Base-by-base conservation (phyloP, 1,139 yeast genomes). In the Spencermartinsiella ligniputridi region DNA sequence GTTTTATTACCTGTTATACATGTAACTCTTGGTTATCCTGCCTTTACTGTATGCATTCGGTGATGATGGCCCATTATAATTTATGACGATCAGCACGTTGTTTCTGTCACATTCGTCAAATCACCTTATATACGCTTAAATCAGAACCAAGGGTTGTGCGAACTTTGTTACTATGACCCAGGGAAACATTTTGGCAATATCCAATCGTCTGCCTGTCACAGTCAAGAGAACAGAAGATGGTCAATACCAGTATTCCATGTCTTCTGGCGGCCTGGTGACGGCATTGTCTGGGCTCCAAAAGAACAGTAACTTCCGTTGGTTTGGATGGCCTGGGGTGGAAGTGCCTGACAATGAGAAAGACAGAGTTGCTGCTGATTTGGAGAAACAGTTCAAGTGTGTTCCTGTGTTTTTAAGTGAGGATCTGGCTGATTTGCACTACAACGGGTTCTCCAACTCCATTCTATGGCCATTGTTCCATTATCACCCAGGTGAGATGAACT, bases 401-500 rank as follows among this genome's bases (percentile, higher is more conserved):
- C 98, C 99, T 1, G 83, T 94, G 42, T 94, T 83, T 68, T 65
- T 94, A 49, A 76, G 81, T 52, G 97, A 92, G 59, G 86, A 84
- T 51, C 74, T 92, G 54, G 97, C 98, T 1, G 98, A 92, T 58
- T 73, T 92, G 55, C 97, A 92, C 68, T 94, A 94, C 69, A 94
- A 94, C 64, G 98, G 98, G 37, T 94, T 94, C 65, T 81, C 90
- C 49, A 94, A 92, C 66, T 76, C 81, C 39, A 94, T 94, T 52
- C 71, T 94, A 52, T 94, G 99, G 99, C 99, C 99, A 1, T 69
- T 94, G 50, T 94, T 94, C 70, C 99, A 94, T 65, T 94, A 94
- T 67, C 98, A 94, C 62, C 98, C 99, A 0, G 98, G 98, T 50
- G 99, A 94, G 67, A 94, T 94, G 86, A 89, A 87, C 63, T 94